phyloP scores from a whole-genome alignment of 2,329 filamentous ascomycete species.

The Pseudonectria foliicola region DNA sequence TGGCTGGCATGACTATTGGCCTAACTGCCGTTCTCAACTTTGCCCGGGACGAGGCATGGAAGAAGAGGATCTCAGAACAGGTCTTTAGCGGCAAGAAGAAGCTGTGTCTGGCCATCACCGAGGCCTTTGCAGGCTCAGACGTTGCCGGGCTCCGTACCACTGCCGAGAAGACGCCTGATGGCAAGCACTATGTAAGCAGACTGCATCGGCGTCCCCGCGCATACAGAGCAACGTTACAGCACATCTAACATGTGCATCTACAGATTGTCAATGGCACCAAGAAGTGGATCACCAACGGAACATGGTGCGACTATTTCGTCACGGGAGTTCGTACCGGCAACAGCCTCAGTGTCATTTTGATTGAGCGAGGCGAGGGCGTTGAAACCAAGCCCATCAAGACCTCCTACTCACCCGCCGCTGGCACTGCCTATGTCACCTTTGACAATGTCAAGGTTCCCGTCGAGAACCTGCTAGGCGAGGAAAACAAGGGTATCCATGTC shows the following conservation, averaged over 20 bases:
- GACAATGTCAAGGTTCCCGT: slow-evolving; percentile 82
- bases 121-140: slow-evolving; percentile 76
- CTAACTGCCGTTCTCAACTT: slow-evolving; percentile 76
- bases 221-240: background rate
- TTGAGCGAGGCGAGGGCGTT: slow-evolving; percentile 66
- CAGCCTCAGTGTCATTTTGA: slow-evolving; percentile 69
- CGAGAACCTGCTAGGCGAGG: slow-evolving; percentile 68
- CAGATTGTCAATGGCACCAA: slow-evolving; percentile 63
- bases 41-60: slow-evolving; percentile 59
- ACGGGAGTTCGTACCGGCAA: slow-evolving; percentile 73
- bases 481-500: slow-evolving; percentile 80
- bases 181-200: slow-evolving; percentile 58
- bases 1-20: slow-evolving; percentile 80
- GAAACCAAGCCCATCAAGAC: slow-evolving; percentile 76
- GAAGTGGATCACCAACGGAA: slow-evolving; percentile 83
- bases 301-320: slow-evolving; percentile 78
- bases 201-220: background rate
- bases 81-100: slow-evolving; percentile 77
- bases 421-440: slow-evolving; percentile 73
- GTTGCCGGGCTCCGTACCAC: slow-evolving; percentile 75
- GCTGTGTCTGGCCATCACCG: slow-evolving; percentile 81
- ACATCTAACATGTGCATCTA: background rate
- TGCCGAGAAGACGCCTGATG: slow-evolving; percentile 67
- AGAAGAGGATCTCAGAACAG: slow-evolving; percentile 61
- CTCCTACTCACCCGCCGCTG: slow-evolving; percentile 71